Percentiles rank a stretch among this genome's conserved stretches.
phyloP scores from a whole-genome alignment of 2,329 filamentous ascomycete species.

The Xylaria multiplex region DNA sequence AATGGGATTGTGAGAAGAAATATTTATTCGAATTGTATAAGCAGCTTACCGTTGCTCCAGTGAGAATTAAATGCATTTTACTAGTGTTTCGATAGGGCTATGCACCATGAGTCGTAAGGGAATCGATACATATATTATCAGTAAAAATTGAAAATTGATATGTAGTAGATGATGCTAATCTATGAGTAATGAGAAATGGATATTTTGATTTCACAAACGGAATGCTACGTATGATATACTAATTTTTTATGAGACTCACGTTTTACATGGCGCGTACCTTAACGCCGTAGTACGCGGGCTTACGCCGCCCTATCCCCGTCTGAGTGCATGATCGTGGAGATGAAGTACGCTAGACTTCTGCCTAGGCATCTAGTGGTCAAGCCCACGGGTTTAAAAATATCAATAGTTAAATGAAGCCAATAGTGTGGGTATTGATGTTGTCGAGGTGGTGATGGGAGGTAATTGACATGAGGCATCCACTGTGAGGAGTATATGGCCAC shows the following conservation, averaged over 20 bases:
- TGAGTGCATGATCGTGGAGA: background rate
- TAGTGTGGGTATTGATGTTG: too few relatives aligned
- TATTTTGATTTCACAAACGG: background rate
- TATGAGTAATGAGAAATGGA: background rate
- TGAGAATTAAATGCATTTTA: slow-evolving; percentile 38
- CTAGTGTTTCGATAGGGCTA: background rate
- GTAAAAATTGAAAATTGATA: background rate
- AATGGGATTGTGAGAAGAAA: background rate
- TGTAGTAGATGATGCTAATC: background rate
- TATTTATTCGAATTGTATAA: background rate
- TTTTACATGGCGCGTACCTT: background rate
- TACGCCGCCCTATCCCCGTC: slow-evolving; percentile 1
- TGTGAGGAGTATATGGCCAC: too few relatives aligned
- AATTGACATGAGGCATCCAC: too few relatives aligned
- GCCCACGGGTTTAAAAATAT: too few relatives aligned
- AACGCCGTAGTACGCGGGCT: background rate
- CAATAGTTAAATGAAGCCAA: too few relatives aligned
- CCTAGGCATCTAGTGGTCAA: too few relatives aligned
- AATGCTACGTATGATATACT: background rate
- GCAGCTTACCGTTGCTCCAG: slow-evolving; percentile 35
- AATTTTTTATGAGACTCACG: too few relatives aligned
- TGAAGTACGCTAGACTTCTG: background rate
- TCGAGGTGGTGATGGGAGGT: too few relatives aligned
- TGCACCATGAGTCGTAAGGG: background rate
- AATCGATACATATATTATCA: background rate